phyloP scores from a whole-genome alignment of 1,139 yeast species.

The Zygoascus meyerae region DNA sequence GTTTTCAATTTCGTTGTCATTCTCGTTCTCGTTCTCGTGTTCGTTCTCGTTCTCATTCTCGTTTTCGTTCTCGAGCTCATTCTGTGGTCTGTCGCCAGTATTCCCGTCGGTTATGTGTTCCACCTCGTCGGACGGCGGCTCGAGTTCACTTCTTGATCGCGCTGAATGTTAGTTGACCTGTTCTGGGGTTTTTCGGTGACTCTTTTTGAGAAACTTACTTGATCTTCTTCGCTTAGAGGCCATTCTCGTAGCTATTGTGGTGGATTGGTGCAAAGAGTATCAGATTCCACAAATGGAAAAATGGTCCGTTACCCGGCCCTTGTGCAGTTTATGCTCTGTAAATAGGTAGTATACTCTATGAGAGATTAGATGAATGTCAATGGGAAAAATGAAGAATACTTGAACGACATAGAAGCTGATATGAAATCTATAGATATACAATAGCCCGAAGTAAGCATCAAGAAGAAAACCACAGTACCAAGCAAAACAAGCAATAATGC shows the following conservation, averaged over 20 bases:
- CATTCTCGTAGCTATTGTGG: background rate
- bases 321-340: background rate
- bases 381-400: background rate
- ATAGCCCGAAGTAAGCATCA: background rate
- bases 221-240: conserved; percentile 17
- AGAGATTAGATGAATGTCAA: background rate
- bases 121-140: conserved; percentile 1
- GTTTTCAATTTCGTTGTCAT: conserved; percentile 15
- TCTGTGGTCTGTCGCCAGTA: conserved; percentile 11
- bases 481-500: background rate
- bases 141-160: background rate
- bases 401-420: background rate
- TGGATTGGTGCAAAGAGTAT: background rate
- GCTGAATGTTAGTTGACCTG: background rate
- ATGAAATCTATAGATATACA: background rate
- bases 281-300: background rate
- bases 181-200: background rate
- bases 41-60: conserved; percentile 20
- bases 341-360: background rate
- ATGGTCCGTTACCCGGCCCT: conserved; percentile 3
- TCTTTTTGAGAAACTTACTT: conserved; percentile 12
- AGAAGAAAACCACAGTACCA: too few relatives aligned
- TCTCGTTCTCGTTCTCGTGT: conserved; percentile 19
- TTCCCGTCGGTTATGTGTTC: background rate
- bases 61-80: conserved; percentile 7